Conservation (phyloP, 768 basidiomycete species). For the Lactifluus echinatus region DNA sequence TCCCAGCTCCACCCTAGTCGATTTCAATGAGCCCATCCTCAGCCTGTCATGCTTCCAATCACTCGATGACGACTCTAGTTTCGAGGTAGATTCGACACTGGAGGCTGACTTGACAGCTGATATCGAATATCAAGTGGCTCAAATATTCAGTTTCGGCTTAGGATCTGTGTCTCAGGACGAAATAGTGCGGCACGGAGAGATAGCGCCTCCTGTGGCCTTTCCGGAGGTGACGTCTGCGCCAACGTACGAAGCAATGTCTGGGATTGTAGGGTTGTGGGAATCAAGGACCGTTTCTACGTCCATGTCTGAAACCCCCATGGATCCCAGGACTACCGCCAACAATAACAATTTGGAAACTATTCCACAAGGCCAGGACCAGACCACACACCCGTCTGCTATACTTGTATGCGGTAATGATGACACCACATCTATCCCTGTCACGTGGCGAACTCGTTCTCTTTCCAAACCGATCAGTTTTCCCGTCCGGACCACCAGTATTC, state of each 20-base stretch:
- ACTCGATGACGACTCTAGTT: neutral
- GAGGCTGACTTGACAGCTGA: neutral
- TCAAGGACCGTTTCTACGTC: neutral
- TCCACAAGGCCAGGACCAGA: neutral
- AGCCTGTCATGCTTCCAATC: constrained; percentile 1
- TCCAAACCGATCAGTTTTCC: neutral
- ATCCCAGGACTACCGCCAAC: neutral
- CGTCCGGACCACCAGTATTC: too few relatives aligned
- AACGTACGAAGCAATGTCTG: constrained; percentile 4
- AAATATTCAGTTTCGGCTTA: neutral
- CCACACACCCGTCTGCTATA: neutral
- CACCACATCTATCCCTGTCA: neutral
- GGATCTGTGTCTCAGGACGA: neutral
- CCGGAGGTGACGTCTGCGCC: neutral
- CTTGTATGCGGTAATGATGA: neutral
- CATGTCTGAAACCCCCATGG: neutral
- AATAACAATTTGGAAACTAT: neutral
- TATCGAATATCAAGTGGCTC: neutral
- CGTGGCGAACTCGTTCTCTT: neutral
- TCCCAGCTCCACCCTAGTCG: neutral
- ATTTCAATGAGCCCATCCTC: neutral
- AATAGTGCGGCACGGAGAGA: neutral
- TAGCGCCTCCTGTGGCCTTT: neutral
- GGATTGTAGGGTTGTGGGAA: neutral
- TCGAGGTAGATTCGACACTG: neutral